A percentile compares a stretch with the other conserved stretches of the same genome.
Evolutionary conservation across 2,329 filamentous ascomycete species (phyloP).

Genomic region (Ceratocystis ficicola): DNA sequence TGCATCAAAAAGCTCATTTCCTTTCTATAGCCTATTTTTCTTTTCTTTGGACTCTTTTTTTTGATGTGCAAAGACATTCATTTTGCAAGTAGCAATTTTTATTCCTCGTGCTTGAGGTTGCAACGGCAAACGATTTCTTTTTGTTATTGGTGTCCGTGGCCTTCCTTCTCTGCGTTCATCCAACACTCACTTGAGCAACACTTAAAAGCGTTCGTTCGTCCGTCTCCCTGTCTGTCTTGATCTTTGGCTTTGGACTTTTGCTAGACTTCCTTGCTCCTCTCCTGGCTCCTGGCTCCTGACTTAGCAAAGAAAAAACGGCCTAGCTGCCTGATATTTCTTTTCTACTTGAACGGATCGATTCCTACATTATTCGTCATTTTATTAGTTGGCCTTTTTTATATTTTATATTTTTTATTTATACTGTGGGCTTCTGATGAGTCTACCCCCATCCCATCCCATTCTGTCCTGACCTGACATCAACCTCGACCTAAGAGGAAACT

Average conservation of each 20-base stretch:
- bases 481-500: background rate
- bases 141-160: background rate
- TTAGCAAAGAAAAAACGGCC: background rate
- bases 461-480: constrained; percentile 4
- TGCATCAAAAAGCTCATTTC: background rate
- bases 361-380: background rate
- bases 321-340: background rate
- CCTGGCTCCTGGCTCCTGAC: background rate
- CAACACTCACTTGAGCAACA: background rate
- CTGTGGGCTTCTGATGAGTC: background rate
- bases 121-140: background rate
- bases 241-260: background rate
- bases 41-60: background rate
- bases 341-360: background rate
- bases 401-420: too few relatives aligned
- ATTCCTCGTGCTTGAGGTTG: background rate
- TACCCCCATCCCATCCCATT: background rate
- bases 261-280: background rate
- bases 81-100: background rate
- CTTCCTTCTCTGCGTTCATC: background rate
- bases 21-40: background rate
- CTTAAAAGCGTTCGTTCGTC: background rate
- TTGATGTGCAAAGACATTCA: background rate
- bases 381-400: background rate
- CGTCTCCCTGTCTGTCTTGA: background rate